Conservation (phyloP, 2,329 filamentous ascomycete species). For the Triangularia setosa region DNA sequence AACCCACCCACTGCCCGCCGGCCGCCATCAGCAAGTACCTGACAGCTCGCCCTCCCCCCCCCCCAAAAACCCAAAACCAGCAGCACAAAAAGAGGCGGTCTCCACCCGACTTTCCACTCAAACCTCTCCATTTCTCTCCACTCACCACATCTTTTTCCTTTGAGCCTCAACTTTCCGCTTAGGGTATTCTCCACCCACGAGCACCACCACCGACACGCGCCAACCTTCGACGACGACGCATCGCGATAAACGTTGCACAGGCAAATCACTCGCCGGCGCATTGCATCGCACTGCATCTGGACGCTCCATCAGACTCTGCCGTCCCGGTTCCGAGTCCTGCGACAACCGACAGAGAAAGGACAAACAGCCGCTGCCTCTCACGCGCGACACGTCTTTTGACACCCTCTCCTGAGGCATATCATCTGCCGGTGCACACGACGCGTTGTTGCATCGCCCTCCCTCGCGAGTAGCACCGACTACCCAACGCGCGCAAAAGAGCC, state of each 20-base stretch:
- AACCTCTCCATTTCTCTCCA: slow-evolving; percentile 37
- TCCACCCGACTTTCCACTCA: slow-evolving; percentile 46
- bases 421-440: not conserved
- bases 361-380: not conserved
- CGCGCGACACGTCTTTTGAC: not conserved
- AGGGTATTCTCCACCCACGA: slow-evolving; percentile 27
- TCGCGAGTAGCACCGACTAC: slow-evolving; percentile 11
- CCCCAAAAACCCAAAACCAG: slow-evolving; percentile 26
- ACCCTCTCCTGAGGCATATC: not conserved
- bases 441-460: slow-evolving; percentile 3
- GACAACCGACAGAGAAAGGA: not conserved
- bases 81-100: slow-evolving; percentile 42
- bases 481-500: slow-evolving; percentile 14
- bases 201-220: slow-evolving; percentile 29
- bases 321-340: not conserved
- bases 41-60: slow-evolving; percentile 19
- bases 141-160: slow-evolving; percentile 30
- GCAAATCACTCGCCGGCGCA: slow-evolving; percentile 10
- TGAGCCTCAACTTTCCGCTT: slow-evolving; percentile 31
- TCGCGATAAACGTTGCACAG: slow-evolving; percentile 20
- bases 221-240: slow-evolving; percentile 18
- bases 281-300: slow-evolving; percentile 9
- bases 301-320: not conserved
- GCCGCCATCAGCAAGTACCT: slow-evolving; percentile 26
- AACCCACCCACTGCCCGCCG: slow-evolving; percentile 23